phyloP scores from a whole-genome alignment of 2,329 filamentous ascomycete genomes.

The Fusarium pseudocircinatum region DNA sequence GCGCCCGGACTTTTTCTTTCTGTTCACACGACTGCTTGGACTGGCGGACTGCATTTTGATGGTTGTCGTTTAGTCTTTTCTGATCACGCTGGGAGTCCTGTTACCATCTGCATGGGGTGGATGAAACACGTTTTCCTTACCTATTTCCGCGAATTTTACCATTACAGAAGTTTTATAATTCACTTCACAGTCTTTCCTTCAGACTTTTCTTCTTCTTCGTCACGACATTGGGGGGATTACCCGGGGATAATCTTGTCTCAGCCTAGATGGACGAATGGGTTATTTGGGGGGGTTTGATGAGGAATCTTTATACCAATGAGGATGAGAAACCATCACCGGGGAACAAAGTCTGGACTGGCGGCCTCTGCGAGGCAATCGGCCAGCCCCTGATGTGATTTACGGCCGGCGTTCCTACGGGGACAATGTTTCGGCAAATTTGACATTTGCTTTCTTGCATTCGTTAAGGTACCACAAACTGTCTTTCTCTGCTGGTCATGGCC shows the following conservation, averaged over 20 bases:
- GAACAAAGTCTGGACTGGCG: constrained; percentile 28
- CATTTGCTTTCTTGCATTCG: constrained; percentile 46
- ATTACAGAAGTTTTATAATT: constrained; percentile 50
- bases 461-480: constrained; percentile 31
- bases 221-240: constrained; percentile 43
- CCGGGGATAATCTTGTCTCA: constrained; percentile 43
- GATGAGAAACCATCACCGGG: constrained; percentile 41
- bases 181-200: constrained; percentile 53
- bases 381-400: constrained; percentile 39
- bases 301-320: constrained; percentile 46
- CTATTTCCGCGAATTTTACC: constrained; percentile 34
- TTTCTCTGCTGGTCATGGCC: constrained; percentile 15
- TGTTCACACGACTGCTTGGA: constrained; percentile 52
- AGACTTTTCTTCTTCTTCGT: constrained; percentile 45
- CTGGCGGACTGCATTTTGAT: constrained; percentile 47
- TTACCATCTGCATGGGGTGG: constrained; percentile 38
- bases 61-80: constrained; percentile 42
- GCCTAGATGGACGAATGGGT: constrained; percentile 42
- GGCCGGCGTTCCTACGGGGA: constrained; percentile 42
- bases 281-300: constrained; percentile 40
- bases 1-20: constrained; percentile 48
- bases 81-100: constrained; percentile 40
- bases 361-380: constrained; percentile 40
- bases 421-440: constrained; percentile 46
- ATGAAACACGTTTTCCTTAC: constrained; percentile 37